Conservation (phyloP, 2,329 filamentous ascomycete species). For the Claviceps spartinae region DNA sequence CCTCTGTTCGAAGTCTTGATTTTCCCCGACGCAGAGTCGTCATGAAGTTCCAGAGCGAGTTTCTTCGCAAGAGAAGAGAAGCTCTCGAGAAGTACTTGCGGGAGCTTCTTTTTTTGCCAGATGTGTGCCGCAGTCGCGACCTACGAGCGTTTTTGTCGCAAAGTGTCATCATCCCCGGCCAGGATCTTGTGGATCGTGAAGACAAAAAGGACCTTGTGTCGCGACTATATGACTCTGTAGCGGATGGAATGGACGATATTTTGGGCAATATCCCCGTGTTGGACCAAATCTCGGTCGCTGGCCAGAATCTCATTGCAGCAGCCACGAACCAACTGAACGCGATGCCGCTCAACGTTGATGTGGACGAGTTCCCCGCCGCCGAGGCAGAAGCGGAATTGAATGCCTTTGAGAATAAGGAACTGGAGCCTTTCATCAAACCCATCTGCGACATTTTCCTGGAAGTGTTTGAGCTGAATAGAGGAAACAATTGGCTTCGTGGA, state of each 20-base stretch:
- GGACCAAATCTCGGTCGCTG: conserved; percentile 83
- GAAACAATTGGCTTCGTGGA: conserved; percentile 94
- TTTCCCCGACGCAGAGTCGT: conserved; percentile 87
- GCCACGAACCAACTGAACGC: conserved; percentile 51
- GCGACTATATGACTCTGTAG: conserved; percentile 88
- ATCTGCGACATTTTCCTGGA: conserved; percentile 97
- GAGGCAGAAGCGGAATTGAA: conserved; percentile 91
- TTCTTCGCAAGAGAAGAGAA: conserved; percentile 73
- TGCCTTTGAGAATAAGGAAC: conserved; percentile 78
- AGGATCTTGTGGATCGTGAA: conserved; percentile 42
- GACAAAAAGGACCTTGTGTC: conserved; percentile 81
- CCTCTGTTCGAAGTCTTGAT: conserved; percentile 77
- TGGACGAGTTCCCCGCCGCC: conserved; percentile 39
- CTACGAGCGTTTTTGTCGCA: conserved; percentile 86
- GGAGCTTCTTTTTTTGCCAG: conserved; percentile 71
- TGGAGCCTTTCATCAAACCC: conserved; percentile 93
- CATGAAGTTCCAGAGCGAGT: conserved; percentile 93
- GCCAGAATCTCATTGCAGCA: conserved; percentile 77
- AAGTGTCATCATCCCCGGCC: conserved; percentile 56
- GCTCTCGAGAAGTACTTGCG: conserved; percentile 77
- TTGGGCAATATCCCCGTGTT: conserved; percentile 90
- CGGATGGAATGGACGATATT: conserved; percentile 96
- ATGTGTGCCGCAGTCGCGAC: conserved; percentile 88
- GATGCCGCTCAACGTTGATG: conserved; percentile 36
- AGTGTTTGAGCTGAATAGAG: conserved; percentile 83